A percentile compares a stretch with the other conserved stretches of the same genome.
Evolutionary conservation across 2,329 filamentous ascomycete species (phyloP).

Genomic region (Parastagonospora avenae): DNA sequence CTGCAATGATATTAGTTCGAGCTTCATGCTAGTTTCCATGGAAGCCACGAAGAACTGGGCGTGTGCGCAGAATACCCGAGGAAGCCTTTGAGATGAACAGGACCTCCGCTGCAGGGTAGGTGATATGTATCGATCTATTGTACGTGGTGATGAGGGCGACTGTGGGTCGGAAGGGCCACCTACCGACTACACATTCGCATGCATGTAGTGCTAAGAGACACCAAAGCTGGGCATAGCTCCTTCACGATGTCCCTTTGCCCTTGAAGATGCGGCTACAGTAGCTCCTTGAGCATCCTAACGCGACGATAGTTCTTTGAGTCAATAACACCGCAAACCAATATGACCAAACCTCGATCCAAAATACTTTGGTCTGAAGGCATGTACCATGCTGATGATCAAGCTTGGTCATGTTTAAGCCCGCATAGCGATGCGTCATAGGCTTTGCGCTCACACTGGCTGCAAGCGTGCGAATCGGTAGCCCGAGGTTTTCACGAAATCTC

Average conservation of each 20-base stretch:
- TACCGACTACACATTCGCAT: not conserved
- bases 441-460: no score
- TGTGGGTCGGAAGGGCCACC: slow-evolving; percentile 3
- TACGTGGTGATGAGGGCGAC: not conserved
- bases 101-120: not conserved
- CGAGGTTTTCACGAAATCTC: not conserved
- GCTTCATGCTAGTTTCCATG: slow-evolving; percentile 8
- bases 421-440: not conserved
- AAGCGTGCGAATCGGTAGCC: no score
- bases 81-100: slow-evolving; percentile 1
- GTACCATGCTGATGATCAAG: not conserved
- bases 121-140: not conserved
- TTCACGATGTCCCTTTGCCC: not conserved
- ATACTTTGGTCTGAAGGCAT: not conserved
- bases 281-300: not conserved
- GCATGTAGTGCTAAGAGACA: not conserved
- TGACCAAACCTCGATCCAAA: no score
- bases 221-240: not conserved
- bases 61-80: not conserved
- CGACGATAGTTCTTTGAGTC: not conserved
- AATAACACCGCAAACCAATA: not conserved
- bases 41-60: slow-evolving; percentile 1
- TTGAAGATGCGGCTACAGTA: not conserved
- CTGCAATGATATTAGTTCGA: slow-evolving; percentile 15
- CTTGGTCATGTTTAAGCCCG: not conserved